phyloP scores from a whole-genome alignment of 306 rosid genomes.

The Corylus americana region DNA sequence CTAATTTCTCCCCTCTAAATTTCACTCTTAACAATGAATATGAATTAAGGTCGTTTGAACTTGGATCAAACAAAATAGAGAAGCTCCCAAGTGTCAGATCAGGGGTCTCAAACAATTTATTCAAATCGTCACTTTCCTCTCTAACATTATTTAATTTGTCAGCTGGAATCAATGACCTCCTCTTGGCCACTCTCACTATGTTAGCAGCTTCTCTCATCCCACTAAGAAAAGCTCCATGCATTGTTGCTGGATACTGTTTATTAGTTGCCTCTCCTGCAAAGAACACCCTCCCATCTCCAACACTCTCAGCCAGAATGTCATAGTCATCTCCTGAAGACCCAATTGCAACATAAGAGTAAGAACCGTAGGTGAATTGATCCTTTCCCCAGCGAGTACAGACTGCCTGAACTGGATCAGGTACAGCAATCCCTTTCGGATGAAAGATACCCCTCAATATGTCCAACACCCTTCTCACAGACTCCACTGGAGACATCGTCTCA shows the following conservation, averaged over 20 bases:
- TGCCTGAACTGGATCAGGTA: conserved; percentile 82
- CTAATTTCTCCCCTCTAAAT: conserved; percentile 48
- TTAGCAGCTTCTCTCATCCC: conserved; percentile 98
- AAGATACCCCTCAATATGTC: conserved; percentile 66
- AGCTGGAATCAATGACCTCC: conserved; percentile 32
- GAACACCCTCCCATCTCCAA: conserved; percentile 79
- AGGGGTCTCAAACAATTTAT: conserved; percentile 54
- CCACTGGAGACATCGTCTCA: conserved; percentile 85
- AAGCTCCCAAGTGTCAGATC: conserved; percentile 67
- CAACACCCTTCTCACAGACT: conserved; percentile 80
- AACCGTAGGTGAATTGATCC: conserved; percentile 67
- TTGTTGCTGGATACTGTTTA: conserved; percentile 89
- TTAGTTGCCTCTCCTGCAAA: conserved; percentile 93
- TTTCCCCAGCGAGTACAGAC: conserved; percentile 89
- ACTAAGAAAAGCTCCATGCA: conserved; percentile 92
- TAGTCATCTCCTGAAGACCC: conserved; percentile 91
- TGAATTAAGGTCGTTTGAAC: conserved; percentile 46
- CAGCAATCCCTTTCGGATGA: conserved; percentile 72
- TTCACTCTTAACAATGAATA: conserved; percentile 59
- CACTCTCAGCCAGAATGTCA: conserved; percentile 73
- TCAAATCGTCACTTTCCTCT: conserved; percentile 47
- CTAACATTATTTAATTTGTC: conserved; percentile 25
- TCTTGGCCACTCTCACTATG: conserved; percentile 69
- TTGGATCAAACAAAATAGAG: conserved; percentile 68
- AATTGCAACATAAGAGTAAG: conserved; percentile 85